phyloP scores from a whole-genome alignment of 192 early-diverging fungal genomes.

The Backusella luteola region DNA sequence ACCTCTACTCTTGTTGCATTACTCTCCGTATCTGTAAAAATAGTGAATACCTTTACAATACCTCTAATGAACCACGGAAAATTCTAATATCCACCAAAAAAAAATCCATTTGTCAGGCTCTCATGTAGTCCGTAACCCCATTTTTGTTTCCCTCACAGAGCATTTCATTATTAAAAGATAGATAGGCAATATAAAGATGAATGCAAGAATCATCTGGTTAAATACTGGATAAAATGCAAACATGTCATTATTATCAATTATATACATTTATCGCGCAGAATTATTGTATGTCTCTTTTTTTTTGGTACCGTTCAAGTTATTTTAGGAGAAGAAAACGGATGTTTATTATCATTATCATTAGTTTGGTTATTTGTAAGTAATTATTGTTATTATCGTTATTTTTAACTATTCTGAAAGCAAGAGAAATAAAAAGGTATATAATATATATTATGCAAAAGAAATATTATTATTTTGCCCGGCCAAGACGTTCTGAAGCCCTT shows the following conservation, averaged over 20 bases:
- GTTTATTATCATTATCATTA: background rate
- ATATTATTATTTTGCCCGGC: slow-evolving; percentile 17
- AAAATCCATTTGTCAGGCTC: no score
- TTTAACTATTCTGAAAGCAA: background rate
- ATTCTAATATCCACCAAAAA: no score
- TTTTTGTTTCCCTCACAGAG: no score
- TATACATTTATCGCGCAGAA: background rate
- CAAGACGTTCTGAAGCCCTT: slow-evolving; percentile 18
- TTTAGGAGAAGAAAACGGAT: background rate
- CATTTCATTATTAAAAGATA: background rate
- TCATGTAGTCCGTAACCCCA: no score
- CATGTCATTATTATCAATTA: background rate
- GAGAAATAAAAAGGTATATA: background rate
- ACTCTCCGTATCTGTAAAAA: no score
- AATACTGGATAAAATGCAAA: background rate
- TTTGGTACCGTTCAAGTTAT: no score
- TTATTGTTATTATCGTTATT: background rate
- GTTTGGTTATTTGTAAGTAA: background rate
- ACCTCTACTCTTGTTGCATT: no score
- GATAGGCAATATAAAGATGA: background rate
- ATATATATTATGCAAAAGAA: background rate
- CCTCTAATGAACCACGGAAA: no score
- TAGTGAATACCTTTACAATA: no score
- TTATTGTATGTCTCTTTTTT: background rate
- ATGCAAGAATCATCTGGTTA: background rate